A percentile compares a stretch with the other conserved stretches of the same genome.
Evolutionary conservation across 2,329 filamentous ascomycete species (phyloP).

Genomic region (Stemphylium beticola): DNA sequence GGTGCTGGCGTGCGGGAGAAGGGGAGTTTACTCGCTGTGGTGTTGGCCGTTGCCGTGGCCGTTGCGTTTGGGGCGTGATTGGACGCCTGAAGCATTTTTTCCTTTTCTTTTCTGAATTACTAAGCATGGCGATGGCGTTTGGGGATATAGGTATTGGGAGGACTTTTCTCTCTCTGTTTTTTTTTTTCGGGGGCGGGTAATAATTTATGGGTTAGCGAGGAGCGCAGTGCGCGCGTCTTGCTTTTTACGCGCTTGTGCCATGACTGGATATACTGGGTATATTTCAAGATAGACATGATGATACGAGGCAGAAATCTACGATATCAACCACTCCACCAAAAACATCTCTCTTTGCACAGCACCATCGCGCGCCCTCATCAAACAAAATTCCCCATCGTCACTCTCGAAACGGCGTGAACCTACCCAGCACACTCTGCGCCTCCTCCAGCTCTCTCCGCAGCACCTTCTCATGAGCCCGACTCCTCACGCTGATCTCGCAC

Average conservation of each 20-base stretch:
- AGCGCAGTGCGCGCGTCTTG: neutral
- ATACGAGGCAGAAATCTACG: neutral
- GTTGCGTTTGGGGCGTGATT: slow-evolving; percentile 35
- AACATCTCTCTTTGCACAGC: neutral
- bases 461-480: slow-evolving; percentile 37
- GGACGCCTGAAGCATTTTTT: neutral
- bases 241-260: neutral
- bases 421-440: slow-evolving; percentile 42
- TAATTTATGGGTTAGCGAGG: neutral
- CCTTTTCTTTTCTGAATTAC: slow-evolving; percentile 12
- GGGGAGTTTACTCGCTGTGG: slow-evolving; percentile 36
- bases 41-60: slow-evolving; percentile 39
- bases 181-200: neutral
- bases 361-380: neutral
- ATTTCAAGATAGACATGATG: neutral
- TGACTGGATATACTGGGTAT: neutral
- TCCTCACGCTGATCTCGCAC: slow-evolving; percentile 43
- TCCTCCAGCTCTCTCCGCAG: slow-evolving; percentile 37
- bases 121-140: slow-evolving; percentile 14
- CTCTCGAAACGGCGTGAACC: slow-evolving; percentile 45
- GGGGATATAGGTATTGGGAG: neutral
- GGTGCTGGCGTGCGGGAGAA: slow-evolving; percentile 22
- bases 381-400: neutral
- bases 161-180: neutral
- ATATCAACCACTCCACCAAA: neutral